Conservation (phyloP, 257 asterid species). For the Lavandula angustifolia region DNA sequence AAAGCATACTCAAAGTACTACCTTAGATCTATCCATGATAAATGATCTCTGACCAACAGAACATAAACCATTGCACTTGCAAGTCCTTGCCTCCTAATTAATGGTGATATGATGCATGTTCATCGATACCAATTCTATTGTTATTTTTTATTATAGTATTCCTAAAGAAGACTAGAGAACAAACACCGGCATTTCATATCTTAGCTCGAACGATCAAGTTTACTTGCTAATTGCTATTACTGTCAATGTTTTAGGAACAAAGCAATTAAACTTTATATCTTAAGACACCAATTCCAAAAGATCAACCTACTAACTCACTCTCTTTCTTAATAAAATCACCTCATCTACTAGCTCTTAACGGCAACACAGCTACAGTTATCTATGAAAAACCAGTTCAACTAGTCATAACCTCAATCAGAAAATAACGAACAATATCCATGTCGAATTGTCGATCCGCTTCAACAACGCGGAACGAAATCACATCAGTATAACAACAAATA, state of each 20-base stretch:
- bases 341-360: neutral
- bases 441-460: slow-evolving; percentile 13
- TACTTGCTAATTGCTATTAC: neutral
- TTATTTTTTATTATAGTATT: neutral
- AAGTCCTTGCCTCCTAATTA: too few relatives aligned
- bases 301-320: too few relatives aligned
- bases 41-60: neutral
- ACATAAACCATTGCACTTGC: neutral
- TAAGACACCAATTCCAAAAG: too few relatives aligned
- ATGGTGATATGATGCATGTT: neutral
- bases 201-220: too few relatives aligned
- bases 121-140: neutral
- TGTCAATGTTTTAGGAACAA: neutral
- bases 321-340: slow-evolving; percentile 5
- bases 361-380: too few relatives aligned
- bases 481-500: slow-evolving; percentile 2
- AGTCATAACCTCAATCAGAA: neutral
- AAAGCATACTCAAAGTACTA: neutral
- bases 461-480: slow-evolving; percentile 25
- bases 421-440: neutral
- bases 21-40: too few relatives aligned
- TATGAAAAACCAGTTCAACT: neutral
- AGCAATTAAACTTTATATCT: neutral
- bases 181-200: neutral
- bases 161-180: neutral